Evolutionary conservation across 2,329 filamentous ascomycete genomes (phyloP), one percentile per base, ranked within the genome.

Genomic region (Colletotrichum liriopes): DNA sequence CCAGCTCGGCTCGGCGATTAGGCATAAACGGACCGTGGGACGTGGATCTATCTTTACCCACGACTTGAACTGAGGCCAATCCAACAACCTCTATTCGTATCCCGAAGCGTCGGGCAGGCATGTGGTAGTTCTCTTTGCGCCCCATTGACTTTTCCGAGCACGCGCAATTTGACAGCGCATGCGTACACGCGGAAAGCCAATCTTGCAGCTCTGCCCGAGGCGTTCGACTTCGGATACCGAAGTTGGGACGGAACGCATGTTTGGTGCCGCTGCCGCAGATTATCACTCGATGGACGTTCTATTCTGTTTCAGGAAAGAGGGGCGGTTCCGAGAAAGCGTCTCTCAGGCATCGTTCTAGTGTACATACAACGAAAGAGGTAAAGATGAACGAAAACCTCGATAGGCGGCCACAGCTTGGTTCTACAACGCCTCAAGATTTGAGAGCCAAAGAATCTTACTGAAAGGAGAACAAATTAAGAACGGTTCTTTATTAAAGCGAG

Each of bases 301-400:
- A 51, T 60, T 59, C 54, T 23, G 43, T 54, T 63, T 68, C 51
- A 32, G 58, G 47, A 67, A 67, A 49, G 68, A 51, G 64, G 68
- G 64, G 23, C 56, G 58, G 29, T 45, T 66, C 37, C 67, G 62
- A 56, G 58, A 37, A 23, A 37, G 2, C 23, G 16, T 4, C 2
- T 32, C 26, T 32, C 29, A 8, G 41, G 29, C 20, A 32, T 60
- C 20, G 20, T 35, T 29, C 23, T 26, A 26, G 23, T 26, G 3
- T 20, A 18, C 29, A 9, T 26, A 12, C 5, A 9, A 20, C 29
- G 29, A 8, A 54, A 35, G 0, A n/a, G 18, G 9, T 54, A n/a
- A 32, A 56, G 20, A 37, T 23, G 9, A 8, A 23, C 20, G 32
- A 35, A 16, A 56, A 16, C 12, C 3, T 23, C 32, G 3, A 23